A percentile compares a stretch with the other conserved stretches of the same genome.
Evolutionary conservation across 495 filamentous ascomycete species (phyloP).

Genomic region (Xylaria nigripes): DNA sequence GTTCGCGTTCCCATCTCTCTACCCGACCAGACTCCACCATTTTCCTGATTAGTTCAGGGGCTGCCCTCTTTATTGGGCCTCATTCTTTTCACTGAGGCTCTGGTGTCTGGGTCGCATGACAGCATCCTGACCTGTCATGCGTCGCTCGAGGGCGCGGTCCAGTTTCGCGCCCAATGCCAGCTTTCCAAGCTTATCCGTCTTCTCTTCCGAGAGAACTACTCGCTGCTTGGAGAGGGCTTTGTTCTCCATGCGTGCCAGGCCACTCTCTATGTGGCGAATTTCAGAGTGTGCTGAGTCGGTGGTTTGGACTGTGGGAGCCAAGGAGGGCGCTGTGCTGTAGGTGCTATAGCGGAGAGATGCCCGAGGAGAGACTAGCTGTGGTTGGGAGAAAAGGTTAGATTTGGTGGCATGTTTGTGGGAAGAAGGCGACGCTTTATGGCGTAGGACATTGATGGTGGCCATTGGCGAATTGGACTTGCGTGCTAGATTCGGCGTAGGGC

Average conservation of each 20-base stretch:
- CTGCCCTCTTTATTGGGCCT: slow-evolving; percentile 11
- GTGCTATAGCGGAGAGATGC: slow-evolving; percentile 74
- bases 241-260: slow-evolving; percentile 85
- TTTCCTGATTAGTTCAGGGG: not conserved
- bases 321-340: slow-evolving; percentile 64
- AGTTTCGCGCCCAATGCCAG: slow-evolving; percentile 89
- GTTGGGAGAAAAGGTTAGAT: not conserved
- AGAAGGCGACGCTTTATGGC: not conserved
- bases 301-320: slow-evolving; percentile 53
- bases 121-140: slow-evolving; percentile 89
- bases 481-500: slow-evolving; percentile 7
- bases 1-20: not conserved
- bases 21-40: not conserved
- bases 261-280: slow-evolving; percentile 72
- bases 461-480: not conserved
- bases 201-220: slow-evolving; percentile 72
- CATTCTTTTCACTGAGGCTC: slow-evolving; percentile 32
- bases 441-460: not conserved
- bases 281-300: slow-evolving; percentile 58
- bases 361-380: slow-evolving; percentile 37
- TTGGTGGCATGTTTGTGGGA: not conserved
- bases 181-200: slow-evolving; percentile 79
- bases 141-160: slow-evolving; percentile 79
- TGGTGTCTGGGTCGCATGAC: slow-evolving; percentile 57
- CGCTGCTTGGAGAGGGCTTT: slow-evolving; percentile 77